Evolutionary conservation across 495 filamentous ascomycete genomes (phyloP).

Genomic region (Thozetella sp.): DNA sequence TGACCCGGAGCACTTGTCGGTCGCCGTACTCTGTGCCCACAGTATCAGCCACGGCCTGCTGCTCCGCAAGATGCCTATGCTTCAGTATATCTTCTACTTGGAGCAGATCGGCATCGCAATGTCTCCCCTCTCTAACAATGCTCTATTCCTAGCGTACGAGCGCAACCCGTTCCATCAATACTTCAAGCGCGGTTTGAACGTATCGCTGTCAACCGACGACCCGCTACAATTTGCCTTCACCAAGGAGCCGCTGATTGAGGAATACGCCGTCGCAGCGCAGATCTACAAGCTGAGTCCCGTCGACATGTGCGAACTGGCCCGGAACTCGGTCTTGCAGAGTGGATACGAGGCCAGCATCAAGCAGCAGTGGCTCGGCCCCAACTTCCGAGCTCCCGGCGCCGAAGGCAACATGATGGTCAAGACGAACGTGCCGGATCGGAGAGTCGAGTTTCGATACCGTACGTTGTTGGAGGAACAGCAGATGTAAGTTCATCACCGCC

Average conservation of each 20-base stretch:
- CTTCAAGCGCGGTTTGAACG: constrained; percentile 91
- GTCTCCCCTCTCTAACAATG: constrained; percentile 98
- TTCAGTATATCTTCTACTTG: constrained; percentile 97
- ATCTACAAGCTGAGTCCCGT: constrained; percentile 97
- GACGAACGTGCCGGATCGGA: constrained; percentile 91
- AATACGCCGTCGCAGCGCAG: constrained; percentile 96
- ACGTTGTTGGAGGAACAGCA: constrained; percentile 79
- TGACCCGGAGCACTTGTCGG: constrained; percentile 93
- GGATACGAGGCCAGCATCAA: constrained; percentile 91
- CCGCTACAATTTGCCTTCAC: constrained; percentile 98
- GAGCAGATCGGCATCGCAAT: constrained; percentile 98
- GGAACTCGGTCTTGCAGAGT: constrained; percentile 92
- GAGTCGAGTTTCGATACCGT: constrained; percentile 85
- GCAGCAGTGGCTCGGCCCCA: constrained; percentile 82
- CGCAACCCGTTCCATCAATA: constrained; percentile 95
- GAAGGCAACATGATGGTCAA: constrained; percentile 89
- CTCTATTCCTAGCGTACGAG: constrained; percentile 94
- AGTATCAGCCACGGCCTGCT: constrained; percentile 96
- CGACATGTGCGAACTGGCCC: constrained; percentile 98
- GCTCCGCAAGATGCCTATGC: constrained; percentile 87
- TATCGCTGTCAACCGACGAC: constrained; percentile 95
- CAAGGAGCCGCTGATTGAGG: constrained; percentile 96
- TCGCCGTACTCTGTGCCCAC: constrained; percentile 91
- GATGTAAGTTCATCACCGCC: constrained; percentile 59
- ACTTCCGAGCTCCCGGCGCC: constrained; percentile 73